Base-by-base conservation (phyloP, 202 grass and related monocot species). In the Miscanthus sacchariflorus region DNA sequence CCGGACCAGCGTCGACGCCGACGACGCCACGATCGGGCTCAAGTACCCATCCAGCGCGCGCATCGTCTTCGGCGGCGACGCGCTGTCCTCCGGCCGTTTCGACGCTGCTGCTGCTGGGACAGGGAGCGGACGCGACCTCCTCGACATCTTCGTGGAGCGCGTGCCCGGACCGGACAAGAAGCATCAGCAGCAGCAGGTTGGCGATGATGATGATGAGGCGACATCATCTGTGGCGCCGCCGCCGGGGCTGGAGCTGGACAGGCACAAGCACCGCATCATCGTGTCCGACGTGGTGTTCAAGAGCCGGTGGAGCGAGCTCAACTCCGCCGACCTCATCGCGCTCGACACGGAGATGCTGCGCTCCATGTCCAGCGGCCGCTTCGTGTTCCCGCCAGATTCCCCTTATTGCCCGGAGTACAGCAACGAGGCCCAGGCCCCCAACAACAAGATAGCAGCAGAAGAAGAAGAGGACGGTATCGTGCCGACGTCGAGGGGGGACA, bases 251-350 rank as follows among this genome's bases (percentile, higher is more conserved):
- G 92, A n/a, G 77, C 56, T 92, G 38, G 92, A 99, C 87, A 84
- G 91, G 85, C 92, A 95, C 88, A 87, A 81, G 84, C 97, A 99
- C 80, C 89, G 89, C 68, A 97, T 99, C 81, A 67, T 97, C 46
- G 79, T 97, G 40, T 99, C 97, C 1, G 94, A 93, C 75, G 71
- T 78, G 9, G 88, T 95, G 74, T 93, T 99, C 84, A 94, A 93
- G 81, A 95, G 90, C 87, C 91, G 97, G 25, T 99, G 97, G 97
- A 99, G 97, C 81, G 97, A 96, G 81, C 89, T 99, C 88, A 96
- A 93, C 93, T 93, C 93, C 19, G 87, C 93, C 12, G 97, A 91
- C 87, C 87, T 97, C 76, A 70, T 92, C 48, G 92, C 87, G 70
- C 79, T 99, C 14, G 92, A 92, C 84, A 76, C 76, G 17, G 88